phyloP scores from a whole-genome alignment of 108 stramenopile genomes.

The Schizochytrium sp. region DNA sequence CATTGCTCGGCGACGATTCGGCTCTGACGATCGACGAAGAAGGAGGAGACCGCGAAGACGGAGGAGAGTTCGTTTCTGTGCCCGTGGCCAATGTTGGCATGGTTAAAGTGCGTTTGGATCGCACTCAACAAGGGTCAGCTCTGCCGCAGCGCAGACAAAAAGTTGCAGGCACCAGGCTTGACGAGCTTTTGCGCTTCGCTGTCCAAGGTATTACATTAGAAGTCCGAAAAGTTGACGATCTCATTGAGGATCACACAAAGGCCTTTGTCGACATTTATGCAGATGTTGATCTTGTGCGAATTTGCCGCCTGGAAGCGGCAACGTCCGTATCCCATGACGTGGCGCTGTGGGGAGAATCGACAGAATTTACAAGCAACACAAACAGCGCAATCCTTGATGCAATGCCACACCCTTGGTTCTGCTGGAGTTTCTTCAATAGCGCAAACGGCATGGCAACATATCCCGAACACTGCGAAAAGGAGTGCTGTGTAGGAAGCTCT shows the following conservation, averaged over 20 bases:
- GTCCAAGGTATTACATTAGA: neutral
- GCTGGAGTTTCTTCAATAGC: neutral
- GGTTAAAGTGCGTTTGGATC: neutral
- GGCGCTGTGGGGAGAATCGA: neutral
- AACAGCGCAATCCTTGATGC: neutral
- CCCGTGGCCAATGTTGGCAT: neutral
- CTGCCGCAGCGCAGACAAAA: neutral
- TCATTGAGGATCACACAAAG: neutral
- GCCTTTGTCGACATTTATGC: neutral
- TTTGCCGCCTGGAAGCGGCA: neutral
- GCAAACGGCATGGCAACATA: neutral
- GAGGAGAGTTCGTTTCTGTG: neutral
- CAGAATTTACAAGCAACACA: neutral
- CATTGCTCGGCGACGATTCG: too few relatives aligned
- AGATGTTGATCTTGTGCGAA: neutral
- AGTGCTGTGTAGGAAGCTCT: neutral
- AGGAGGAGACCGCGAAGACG: neutral
- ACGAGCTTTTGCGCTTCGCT: neutral
- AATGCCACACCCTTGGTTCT: slow-evolving; percentile 17
- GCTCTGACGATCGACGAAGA: neutral
- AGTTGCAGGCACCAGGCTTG: neutral
- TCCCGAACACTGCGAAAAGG: neutral
- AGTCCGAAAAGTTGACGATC: neutral
- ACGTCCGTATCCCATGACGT: neutral
- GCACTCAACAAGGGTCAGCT: neutral